Evolutionary conservation across 805 yeast genomes (phyloP), one percentile per base, ranked within the genome.

Genomic region (Metschnikowia sp.): DNA sequence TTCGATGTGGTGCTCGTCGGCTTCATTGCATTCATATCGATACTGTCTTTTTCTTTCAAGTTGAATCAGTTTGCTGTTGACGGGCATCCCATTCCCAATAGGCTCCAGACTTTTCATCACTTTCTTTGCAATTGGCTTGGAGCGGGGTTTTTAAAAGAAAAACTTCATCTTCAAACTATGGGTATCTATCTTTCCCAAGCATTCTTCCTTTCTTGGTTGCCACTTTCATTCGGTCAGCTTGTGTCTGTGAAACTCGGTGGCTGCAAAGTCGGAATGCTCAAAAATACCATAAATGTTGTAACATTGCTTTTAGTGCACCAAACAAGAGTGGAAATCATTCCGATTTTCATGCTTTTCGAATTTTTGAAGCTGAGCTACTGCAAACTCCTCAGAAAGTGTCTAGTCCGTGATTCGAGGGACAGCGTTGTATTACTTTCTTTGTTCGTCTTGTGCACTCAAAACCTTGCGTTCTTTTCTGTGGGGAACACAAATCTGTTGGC

Each of bases 401-500:
- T 54, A 53, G 31, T 32, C 56, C 5, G 64, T 60, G 44, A 58
- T 51, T n/a, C 36, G 53, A 4, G 32, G n/a, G 22, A 30, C 26
- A 28, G 33, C 11, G 51, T 65, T 1, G n/a, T 64, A 12, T 33
- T 66, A 12, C 44, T 62, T 1, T 49, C 77, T 0, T 37, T 72
- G 3, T 65, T 76, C 48, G 66, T 69, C 2, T 53, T 89, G 3
- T 62, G 85, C 19, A 54, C 89, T 41, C 95, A 89, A 61, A 83
- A 88, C 55, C 70, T 89, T 36, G 69, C 90, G 0, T 94, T 92
- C 62, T 94, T 88, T 69, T 87, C 88, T 18, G 75, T 86, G 62
- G 98, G 98, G 0, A 88, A 88, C 42, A 90, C 98, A 0, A 94
- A 94, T 60, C 88, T 96, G 35, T 75, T 94, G 55, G 92, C 97